Evolutionary conservation across 2,329 filamentous ascomycete species (phyloP), one percentile per base, ranked within the genome.

Genomic region (Pyricularia grisea): DNA sequence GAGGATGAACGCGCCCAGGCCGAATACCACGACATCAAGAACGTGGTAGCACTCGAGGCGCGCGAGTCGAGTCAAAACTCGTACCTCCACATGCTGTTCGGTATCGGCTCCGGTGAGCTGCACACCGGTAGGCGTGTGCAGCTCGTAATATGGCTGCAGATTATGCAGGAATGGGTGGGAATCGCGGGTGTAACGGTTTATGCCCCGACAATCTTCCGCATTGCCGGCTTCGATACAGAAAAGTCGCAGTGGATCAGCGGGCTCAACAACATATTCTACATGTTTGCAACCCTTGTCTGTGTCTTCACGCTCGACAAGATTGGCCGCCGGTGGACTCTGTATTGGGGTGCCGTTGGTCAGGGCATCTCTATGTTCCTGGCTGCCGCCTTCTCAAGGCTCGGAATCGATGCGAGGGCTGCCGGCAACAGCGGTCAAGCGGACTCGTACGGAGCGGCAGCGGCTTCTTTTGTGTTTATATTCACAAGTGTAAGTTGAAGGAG

Each of bases 231-330:
- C 71, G 81, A 84, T 69, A 81, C 86, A 0, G 77, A 80, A 65
- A 87, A 90, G 75, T 84, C 84, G 14, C 84, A 88, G 70, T 90
- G 88, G 88, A 73, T 78, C 69, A 81, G 79, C 68, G 81, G 81
- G 69, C 75, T 82, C 70, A 78, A 81, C 71, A 81, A 76, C 36
- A 78, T 81, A 31, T 78, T 82, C 67, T 69, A 69, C 68, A 69
- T 69, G 68, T 67, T 69, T 27, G 65, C 68, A 28, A 69, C 68
- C 11, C 61, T 69, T 12, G 27, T 69, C 25, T 69, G 68, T 69
- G 89, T 91, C 67, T 91, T 91, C 73, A 91, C 89, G 0, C 79
- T 92, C 0, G 89, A 92, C 73, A 82, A 85, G 0, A 90, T 92
- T 68, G 89, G 90, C 6, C 84, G 90, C 12, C 83, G 90, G 17